Percentiles rank a stretch among this genome's conserved stretches.
Evolutionary conservation across 1,139 yeast species (phyloP).

Genomic region (Candida sp.): DNA sequence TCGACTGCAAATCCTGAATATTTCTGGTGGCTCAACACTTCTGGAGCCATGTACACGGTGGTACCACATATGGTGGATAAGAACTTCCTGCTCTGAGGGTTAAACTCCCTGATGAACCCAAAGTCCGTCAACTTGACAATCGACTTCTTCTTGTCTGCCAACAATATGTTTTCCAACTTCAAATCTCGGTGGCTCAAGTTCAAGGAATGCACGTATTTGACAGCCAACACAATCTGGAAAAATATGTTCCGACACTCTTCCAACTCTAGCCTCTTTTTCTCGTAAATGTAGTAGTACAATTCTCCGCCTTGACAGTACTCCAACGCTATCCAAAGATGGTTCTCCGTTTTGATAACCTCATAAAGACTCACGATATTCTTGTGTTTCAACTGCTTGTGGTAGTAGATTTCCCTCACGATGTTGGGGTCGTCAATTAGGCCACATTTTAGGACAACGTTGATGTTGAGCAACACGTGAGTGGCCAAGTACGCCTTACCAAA

Average conservation of each 20-base stretch:
- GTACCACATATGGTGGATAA: slow-evolving; percentile 94
- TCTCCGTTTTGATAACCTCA: slow-evolving; percentile 85
- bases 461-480: slow-evolving; percentile 69
- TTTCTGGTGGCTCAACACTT: slow-evolving; percentile 65
- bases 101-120: slow-evolving; percentile 88
- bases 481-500: slow-evolving; percentile 94
- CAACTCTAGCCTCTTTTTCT: slow-evolving; percentile 54
- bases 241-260: slow-evolving; percentile 66
- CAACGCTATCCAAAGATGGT: slow-evolving; percentile 81
- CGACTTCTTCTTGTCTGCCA: slow-evolving; percentile 66
- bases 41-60: slow-evolving; percentile 97
- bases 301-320: slow-evolving; percentile 95
- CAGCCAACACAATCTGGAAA: slow-evolving; percentile 82
- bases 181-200: slow-evolving; percentile 91
- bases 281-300: slow-evolving; percentile 72
- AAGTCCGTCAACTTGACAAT: slow-evolving; percentile 83
- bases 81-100: slow-evolving; percentile 53
- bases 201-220: slow-evolving; percentile 80
- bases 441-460: slow-evolving; percentile 84
- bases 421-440: slow-evolving; percentile 86
- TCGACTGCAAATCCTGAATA: slow-evolving; percentile 88
- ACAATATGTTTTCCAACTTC: slow-evolving; percentile 81
- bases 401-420: slow-evolving; percentile 90
- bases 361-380: slow-evolving; percentile 85
- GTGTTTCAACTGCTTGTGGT: slow-evolving; percentile 83